Base-by-base conservation (phyloP, 2,329 filamentous ascomycete species). In the Parastagonospora nodorum region DNA sequence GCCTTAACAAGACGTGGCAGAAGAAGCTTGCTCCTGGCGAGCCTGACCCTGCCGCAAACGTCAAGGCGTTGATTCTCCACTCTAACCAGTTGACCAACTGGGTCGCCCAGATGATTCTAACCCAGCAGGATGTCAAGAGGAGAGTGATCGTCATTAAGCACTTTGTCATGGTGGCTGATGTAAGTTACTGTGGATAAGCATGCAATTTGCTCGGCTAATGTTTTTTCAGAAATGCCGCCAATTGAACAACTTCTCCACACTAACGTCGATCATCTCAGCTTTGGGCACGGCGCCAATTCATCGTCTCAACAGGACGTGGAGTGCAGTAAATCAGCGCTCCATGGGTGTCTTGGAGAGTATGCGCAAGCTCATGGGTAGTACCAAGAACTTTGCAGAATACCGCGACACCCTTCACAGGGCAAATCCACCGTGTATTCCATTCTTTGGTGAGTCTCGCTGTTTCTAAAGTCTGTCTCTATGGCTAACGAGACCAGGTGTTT, bases 51-150 rank as follows among this genome's bases (percentile, higher is more conserved):
- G 92, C 94, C 8, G 85, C 91, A 0, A 97, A 99, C 64, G 91
- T 99, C 62, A 97, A 97, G 76, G 90, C 92, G 8, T 82, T 99
- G 56, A 99, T 99, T 76, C 80, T 97, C 45, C 94, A 99, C 76
- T 97, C 94, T 0, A 99, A 99, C 68, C 93, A 97, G 74, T 87
- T 99, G 80, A 99, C 94, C 5, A 99, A 97, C 72, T 99, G 94
- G 94, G 94, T 97, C 43, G 94, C 94, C 28, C 93, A 97, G 74
- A 97, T 99, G 94, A 97, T 99, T 61, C 77, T 99, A 55, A 92
- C 89, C 0, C 94, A 99, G 74, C 84, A 88, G 64, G 94, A 99
- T 71, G 90, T 97, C 56, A 96, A 94, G 80, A 95, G 96, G 74
- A 86, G 94, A 63, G 93, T 97, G 24, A 89, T 96, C 30, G 94